Conservation (phyloP, 1,284 basidiomycete species). For the Cutaneotrichosporon cavernicola region DNA sequence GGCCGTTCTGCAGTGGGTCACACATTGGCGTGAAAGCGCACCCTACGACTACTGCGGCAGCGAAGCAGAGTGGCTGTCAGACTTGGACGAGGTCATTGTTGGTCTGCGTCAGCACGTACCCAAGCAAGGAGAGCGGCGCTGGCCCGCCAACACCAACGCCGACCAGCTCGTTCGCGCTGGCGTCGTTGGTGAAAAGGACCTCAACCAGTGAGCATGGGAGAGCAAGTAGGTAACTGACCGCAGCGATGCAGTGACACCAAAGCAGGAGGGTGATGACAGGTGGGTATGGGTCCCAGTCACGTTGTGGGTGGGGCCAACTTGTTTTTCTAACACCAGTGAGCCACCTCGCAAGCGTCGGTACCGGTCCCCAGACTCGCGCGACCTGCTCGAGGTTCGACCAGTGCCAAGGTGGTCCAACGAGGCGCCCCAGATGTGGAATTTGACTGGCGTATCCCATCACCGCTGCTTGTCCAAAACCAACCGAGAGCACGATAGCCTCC, state of each 20-base stretch:
- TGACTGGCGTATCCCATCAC: not conserved
- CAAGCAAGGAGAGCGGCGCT: not conserved
- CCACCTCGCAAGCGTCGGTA: constrained; percentile 4
- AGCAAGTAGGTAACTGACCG: not conserved
- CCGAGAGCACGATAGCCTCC: not conserved
- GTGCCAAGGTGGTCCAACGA: not conserved
- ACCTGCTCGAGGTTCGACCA: not conserved
- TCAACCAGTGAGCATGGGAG: not conserved
- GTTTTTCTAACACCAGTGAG: not conserved
- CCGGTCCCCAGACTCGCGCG: not conserved
- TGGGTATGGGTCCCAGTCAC: not conserved
- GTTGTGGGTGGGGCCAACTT: not conserved
- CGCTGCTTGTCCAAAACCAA: not conserved
- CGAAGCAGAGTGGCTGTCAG: constrained; percentile 2
- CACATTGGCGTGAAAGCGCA: constrained; percentile 1
- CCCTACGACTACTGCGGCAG: not conserved
- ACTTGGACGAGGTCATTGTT: not conserved
- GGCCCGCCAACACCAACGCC: not conserved
- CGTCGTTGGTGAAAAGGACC: not conserved
- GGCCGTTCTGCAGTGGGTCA: not conserved
- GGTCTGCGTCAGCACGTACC: not conserved
- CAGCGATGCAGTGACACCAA: not conserved
- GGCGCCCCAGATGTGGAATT: not conserved
- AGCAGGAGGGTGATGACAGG: not conserved
- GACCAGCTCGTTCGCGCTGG: constrained; percentile 2